phyloP scores from a whole-genome alignment of 768 basidiomycete genomes.

The Lactifluus volemus region DNA sequence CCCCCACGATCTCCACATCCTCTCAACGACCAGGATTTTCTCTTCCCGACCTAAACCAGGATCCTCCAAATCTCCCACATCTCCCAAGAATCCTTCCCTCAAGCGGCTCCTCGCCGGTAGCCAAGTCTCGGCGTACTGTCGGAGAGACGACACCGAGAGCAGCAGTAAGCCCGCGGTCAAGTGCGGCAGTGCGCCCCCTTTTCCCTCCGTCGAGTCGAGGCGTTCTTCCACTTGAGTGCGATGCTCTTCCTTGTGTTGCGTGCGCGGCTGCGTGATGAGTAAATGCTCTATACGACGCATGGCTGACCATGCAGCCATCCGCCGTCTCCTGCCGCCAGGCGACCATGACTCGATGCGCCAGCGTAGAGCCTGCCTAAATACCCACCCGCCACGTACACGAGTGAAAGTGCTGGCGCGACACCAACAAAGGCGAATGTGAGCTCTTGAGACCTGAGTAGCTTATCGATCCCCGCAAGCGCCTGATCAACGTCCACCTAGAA shows the following conservation, averaged over 20 bases:
- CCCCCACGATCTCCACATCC: conserved; percentile 90
- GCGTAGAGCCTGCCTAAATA: conserved; percentile 43
- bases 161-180: conserved; percentile 67
- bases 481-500: conserved; percentile 84
- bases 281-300: conserved; percentile 74
- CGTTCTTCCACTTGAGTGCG: conserved; percentile 1
- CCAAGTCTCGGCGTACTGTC: conserved; percentile 50
- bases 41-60: conserved; percentile 56
- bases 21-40: conserved; percentile 68
- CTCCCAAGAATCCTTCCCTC: conserved; percentile 76
- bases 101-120: conserved; percentile 53
- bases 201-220: conserved; percentile 11
- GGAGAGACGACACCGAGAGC: conserved; percentile 58
- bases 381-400: conserved; percentile 62
- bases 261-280: conserved; percentile 41
- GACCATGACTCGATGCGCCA: conserved; percentile 39
- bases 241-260: conserved; percentile 16
- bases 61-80: conserved; percentile 76
- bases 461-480: conserved; percentile 85
- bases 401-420: conserved; percentile 78
- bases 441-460: conserved; percentile 87
- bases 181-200: conserved; percentile 33
- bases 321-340: conserved; percentile 50
- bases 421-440: conserved; percentile 96
- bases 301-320: conserved; percentile 56